Base-by-base conservation (phyloP, 202 grass and related monocot genomes). In the Hordeum pubiflorum region DNA sequence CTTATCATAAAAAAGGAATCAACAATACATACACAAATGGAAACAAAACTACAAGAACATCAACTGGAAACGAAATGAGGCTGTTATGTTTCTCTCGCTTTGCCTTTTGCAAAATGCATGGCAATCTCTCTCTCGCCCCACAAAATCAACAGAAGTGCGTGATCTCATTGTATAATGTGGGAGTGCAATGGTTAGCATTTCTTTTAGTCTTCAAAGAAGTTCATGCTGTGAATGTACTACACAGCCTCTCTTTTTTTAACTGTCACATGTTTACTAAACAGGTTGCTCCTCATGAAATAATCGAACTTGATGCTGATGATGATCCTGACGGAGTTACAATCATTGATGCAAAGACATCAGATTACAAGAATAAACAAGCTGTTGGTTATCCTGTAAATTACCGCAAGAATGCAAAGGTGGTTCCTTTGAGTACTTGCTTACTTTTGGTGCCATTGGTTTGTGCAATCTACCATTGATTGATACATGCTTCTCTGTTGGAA, bases 231-330 rank as follows among this genome's bases (percentile, higher is more conserved):
- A 41, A 74, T 55, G 74, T 61, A 61, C 22, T 37, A 79, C 9
- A 40, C 58, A 77, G 46, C 29, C 63, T 77, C 23, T 74, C 67
- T 50, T 83, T 23, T 23, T 74, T 63, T 34, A 66, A 69, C 72
- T 27, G 39, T 78, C 74, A 60, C 55, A 61, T 77, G 22, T 89
- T 67, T 70, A 31, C 79, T 69, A 20, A 81, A 41, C 63, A 94
- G 91, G 79, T 85, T 86, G 40, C 83, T 71, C 66, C 86, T 82
- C 74, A 63, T 88, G 91, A 89, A 39, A 60, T 91, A 63, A 93
- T 91, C 81, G 82, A 97, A 67, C 88, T 93, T 41, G 94, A 97
- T 82, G 89, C 65, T 74, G 91, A 97, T 79, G 82, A 85, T 75
- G 80, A 86, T 74, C 60, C 40, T 71, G 82, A 91, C 82, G 86